phyloP scores from a whole-genome alignment of 805 yeast species.

The Wickerhamomyces queroliae region DNA sequence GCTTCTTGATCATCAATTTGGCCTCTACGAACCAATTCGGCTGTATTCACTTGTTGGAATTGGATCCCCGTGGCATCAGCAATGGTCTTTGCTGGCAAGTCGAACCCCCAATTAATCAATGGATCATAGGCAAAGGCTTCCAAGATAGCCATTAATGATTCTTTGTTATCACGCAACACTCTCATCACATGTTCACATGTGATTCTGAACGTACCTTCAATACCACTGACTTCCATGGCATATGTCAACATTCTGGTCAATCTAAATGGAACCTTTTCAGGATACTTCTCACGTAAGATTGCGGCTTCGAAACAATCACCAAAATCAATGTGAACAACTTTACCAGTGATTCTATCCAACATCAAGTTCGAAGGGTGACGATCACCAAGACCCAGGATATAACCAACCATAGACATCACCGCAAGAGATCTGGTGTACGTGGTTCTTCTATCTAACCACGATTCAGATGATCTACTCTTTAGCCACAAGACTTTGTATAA shows the following conservation, averaged over 20 bases:
- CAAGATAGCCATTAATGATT: conserved; percentile 93
- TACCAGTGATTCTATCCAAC: conserved; percentile 92
- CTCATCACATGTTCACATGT: conserved; percentile 98
- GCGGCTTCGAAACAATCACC: conserved; percentile 99
- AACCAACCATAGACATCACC: conserved; percentile 98
- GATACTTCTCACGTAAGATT: conserved; percentile 90
- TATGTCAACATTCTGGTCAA: conserved; percentile 94
- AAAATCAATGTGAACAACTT: conserved; percentile 94
- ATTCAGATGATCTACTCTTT: conserved; percentile 91
- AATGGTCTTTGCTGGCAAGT: conserved; percentile 76
- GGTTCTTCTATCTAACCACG: conserved; percentile 96
- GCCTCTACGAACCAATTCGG: conserved; percentile 64
- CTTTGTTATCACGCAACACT: conserved; percentile 87
- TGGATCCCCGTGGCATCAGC: conserved; percentile 69
- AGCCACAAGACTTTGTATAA: conserved; percentile 93
- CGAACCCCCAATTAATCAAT: conserved; percentile 97
- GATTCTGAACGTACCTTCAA: conserved; percentile 94
- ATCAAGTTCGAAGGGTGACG: conserved; percentile 96
- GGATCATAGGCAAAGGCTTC: conserved; percentile 99
- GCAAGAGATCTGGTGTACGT: conserved; percentile 95
- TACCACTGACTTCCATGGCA: conserved; percentile 99
- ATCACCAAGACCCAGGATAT: conserved; percentile 93
- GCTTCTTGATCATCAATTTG: conserved; percentile 78
- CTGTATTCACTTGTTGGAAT: conserved; percentile 62
- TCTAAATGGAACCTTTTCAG: conserved; percentile 97